Conservation (phyloP, 495 filamentous ascomycete species). For the Neurospora africana region DNA sequence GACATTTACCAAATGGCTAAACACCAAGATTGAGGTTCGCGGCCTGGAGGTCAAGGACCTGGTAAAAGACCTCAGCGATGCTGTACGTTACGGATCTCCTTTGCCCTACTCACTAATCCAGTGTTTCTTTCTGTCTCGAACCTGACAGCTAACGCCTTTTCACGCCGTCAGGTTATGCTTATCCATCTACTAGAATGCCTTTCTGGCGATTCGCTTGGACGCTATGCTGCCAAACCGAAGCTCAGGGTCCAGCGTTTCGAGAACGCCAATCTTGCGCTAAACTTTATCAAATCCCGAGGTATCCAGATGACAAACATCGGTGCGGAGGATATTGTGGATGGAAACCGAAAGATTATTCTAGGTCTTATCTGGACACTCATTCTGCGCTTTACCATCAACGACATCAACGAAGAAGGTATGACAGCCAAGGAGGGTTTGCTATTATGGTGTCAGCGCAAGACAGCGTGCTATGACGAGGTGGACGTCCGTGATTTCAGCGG, state of each 20-base stretch:
- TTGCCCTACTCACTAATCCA: constrained; percentile 1
- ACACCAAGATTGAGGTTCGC: constrained; percentile 77
- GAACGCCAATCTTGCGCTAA: constrained; percentile 91
- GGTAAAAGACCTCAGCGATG: constrained; percentile 81
- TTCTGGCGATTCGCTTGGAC: constrained; percentile 82
- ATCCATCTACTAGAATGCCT: constrained; percentile 96
- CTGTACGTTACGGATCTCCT: constrained; percentile 46
- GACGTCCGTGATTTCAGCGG: constrained; percentile 86
- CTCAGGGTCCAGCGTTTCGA: constrained; percentile 95
- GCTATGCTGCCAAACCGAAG: constrained; percentile 92
- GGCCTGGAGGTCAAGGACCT: constrained; percentile 70
- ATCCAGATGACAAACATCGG: constrained; percentile 99
- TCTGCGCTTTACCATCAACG: constrained; percentile 92
- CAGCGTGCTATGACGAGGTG: constrained; percentile 94
- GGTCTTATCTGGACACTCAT: constrained; percentile 97
- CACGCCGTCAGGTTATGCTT: constrained; percentile 59
- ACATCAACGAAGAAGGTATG: constrained; percentile 97
- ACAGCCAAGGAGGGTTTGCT: constrained; percentile 93
- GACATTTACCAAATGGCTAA: constrained; percentile 99
- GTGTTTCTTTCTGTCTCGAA: background rate
- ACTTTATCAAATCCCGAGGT: constrained; percentile 80
- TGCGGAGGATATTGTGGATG: constrained; percentile 96
- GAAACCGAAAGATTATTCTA: constrained; percentile 93
- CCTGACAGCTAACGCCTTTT: background rate
- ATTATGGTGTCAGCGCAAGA: constrained; percentile 97